These are phyloP conservation scores for Alternaria arborescens DNA, from an alignment of 2,329 filamentous ascomycete genomes.

Conservation along the genomic window DNA sequence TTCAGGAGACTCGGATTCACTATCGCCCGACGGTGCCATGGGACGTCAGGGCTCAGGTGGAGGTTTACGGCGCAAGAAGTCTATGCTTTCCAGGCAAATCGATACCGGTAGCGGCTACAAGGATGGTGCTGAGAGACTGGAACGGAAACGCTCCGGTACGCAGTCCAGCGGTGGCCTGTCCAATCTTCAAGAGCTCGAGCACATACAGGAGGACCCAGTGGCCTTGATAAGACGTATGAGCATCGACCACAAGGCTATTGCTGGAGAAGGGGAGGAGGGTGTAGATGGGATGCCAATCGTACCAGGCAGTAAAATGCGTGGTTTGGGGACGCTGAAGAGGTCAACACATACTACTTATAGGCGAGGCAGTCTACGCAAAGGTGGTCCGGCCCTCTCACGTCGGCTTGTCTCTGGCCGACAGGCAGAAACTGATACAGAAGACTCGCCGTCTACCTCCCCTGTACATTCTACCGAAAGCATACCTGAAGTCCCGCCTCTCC, in stretches of 20 bases:
- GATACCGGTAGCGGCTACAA: conserved; percentile 78
- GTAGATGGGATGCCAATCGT: conserved; percentile 74
- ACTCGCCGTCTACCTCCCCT: conserved; percentile 61
- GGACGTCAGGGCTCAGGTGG: conserved; percentile 64
- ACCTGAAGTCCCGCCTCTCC: conserved; percentile 49
- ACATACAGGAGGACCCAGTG: conserved; percentile 81
- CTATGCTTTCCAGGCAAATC: conserved; percentile 92
- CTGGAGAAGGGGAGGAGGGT: conserved; percentile 47
- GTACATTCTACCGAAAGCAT: conserved; percentile 43
- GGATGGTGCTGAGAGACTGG: conserved; percentile 83
- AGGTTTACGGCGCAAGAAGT: conserved; percentile 84
- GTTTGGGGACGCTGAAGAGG: conserved; percentile 80
- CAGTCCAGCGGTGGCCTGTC: conserved; percentile 61
- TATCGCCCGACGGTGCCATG: conserved; percentile 65
- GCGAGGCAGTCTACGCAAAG: conserved; percentile 83
- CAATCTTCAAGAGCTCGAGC: conserved; percentile 74
- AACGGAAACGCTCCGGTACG: conserved; percentile 71
- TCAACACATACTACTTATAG: conserved; percentile 93
- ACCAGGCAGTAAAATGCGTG: conserved; percentile 74
- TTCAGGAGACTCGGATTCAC: conserved; percentile 71
- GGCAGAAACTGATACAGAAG: conserved; percentile 68
- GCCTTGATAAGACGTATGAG: conserved; percentile 75
- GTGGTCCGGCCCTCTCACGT: conserved; percentile 78
- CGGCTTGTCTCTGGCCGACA: conserved; percentile 67
- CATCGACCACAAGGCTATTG: conserved; percentile 57